Evolutionary conservation across 1,284 basidiomycete genomes (phyloP).

Genomic region (Microbotryomycetes sp.): DNA sequence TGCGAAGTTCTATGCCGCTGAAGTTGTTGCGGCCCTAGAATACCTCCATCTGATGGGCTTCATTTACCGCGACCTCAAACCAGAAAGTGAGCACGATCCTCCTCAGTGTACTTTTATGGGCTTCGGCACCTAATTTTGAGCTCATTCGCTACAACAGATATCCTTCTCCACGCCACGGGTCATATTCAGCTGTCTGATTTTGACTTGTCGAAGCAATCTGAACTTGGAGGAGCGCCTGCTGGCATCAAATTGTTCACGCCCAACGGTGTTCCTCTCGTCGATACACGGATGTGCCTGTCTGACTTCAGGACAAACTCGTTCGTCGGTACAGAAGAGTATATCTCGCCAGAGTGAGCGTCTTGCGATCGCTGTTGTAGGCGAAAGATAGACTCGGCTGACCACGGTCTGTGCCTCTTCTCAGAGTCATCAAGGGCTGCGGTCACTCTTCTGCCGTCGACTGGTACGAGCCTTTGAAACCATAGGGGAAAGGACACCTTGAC

Average conservation of each 20-base stretch:
- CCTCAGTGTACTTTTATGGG: constrained; percentile 79
- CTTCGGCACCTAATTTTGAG: constrained; percentile 90
- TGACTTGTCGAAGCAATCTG: constrained; percentile 94
- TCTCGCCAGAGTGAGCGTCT: constrained; percentile 19
- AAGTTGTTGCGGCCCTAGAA: constrained; percentile 95
- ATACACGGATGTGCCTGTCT: constrained; percentile 94
- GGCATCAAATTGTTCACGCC: constrained; percentile 79
- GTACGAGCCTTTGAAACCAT: constrained; percentile 49
- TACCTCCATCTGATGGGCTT: constrained; percentile 99
- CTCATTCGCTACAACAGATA: constrained; percentile 56
- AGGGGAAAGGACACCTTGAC: not conserved
- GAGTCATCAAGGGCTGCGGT: constrained; percentile 95
- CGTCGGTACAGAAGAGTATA: constrained; percentile 74
- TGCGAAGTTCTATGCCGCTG: constrained; percentile 95
- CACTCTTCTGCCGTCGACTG: constrained; percentile 99
- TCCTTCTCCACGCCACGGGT: constrained; percentile 94
- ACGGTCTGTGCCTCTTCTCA: no score
- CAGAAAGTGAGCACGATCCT: constrained; percentile 73
- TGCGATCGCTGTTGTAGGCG: not conserved
- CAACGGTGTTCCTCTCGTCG: constrained; percentile 87
- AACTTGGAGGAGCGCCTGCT: constrained; percentile 72
- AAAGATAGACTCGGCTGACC: no score
- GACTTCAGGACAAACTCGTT: constrained; percentile 93
- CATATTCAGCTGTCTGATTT: constrained; percentile 99
- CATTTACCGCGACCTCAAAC: constrained; percentile 98